Conservation (phyloP, 257 asterid species). For the Solanum clarkiae region DNA sequence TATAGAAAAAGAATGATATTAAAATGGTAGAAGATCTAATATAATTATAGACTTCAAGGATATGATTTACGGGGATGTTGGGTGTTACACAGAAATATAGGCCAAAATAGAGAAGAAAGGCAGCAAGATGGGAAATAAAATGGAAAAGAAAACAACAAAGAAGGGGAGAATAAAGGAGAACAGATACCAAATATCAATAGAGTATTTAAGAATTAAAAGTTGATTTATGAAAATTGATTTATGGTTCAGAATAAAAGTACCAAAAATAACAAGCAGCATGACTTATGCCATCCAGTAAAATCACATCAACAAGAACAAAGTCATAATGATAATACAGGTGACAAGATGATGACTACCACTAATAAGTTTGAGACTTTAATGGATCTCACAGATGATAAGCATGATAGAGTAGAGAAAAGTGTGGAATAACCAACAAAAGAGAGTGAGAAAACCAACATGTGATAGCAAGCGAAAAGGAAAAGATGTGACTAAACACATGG, state of each 20-base stretch:
- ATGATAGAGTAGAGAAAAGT: not conserved
- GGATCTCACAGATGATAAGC: not conserved
- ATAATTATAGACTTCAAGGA: not conserved
- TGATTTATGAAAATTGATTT: not conserved
- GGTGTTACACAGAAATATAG: not conserved
- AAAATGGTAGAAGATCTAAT: not conserved
- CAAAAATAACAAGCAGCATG: not conserved
- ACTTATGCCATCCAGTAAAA: not conserved
- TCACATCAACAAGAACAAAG: not conserved
- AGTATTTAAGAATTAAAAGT: not conserved
- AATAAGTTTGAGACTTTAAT: too few species aligned
- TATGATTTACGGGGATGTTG: not conserved
- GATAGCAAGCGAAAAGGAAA: not conserved
- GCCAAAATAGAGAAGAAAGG: not conserved
- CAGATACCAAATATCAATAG: not conserved
- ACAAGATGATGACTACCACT: not conserved
- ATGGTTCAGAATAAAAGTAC: not conserved
- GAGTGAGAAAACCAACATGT: not conserved
- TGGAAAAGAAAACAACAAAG: not conserved
- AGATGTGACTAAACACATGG: not conserved
- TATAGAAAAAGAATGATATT: not conserved
- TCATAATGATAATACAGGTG: too few species aligned
- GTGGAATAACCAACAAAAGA: not conserved
- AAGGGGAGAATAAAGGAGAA: too few species aligned
- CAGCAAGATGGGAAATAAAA: too few species aligned